Percentiles rank a stretch among this genome's conserved stretches.
phyloP scores from a whole-genome alignment of 2,329 filamentous ascomycete species.

The Aureobasidium melanogenum region DNA sequence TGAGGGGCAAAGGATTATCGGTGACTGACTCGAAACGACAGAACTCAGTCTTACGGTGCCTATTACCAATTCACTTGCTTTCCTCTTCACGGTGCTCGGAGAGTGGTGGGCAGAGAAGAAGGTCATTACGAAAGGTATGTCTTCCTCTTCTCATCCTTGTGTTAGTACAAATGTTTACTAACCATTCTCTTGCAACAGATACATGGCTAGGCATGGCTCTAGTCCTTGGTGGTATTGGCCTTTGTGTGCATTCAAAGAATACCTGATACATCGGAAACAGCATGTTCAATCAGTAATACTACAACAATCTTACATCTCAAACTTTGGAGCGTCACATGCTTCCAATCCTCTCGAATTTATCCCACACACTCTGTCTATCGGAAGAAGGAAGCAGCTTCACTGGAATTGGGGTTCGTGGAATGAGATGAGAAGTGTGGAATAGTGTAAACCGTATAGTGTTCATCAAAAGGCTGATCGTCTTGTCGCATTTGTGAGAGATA shows the following conservation, averaged over 20 bases:
- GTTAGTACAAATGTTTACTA: background rate
- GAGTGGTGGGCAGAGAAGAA: constrained; percentile 95
- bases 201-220: constrained; percentile 76
- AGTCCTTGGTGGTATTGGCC: constrained; percentile 68
- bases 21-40: background rate
- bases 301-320: too few species aligned
- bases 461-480: too few species aligned
- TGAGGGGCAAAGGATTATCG: background rate
- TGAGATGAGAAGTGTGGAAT: too few species aligned
- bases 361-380: too few species aligned
- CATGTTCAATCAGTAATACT: too few species aligned
- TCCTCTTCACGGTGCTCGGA: constrained; percentile 88
- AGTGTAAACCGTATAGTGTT: too few species aligned
- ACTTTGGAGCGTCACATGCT: too few species aligned
- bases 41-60: constrained; percentile 88
- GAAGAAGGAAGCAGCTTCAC: too few species aligned
- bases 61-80: constrained; percentile 88
- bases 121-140: constrained; percentile 70
- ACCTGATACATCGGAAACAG: constrained; percentile 11
- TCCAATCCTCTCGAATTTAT: too few species aligned
- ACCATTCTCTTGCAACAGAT: constrained; percentile 41
- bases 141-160: background rate
- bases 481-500: too few species aligned
- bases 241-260: constrained; percentile 62
- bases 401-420: too few species aligned